Evolutionary conservation across 2,329 filamentous ascomycete species (phyloP).

Genomic region (Colletotrichum gloeosporioides): DNA sequence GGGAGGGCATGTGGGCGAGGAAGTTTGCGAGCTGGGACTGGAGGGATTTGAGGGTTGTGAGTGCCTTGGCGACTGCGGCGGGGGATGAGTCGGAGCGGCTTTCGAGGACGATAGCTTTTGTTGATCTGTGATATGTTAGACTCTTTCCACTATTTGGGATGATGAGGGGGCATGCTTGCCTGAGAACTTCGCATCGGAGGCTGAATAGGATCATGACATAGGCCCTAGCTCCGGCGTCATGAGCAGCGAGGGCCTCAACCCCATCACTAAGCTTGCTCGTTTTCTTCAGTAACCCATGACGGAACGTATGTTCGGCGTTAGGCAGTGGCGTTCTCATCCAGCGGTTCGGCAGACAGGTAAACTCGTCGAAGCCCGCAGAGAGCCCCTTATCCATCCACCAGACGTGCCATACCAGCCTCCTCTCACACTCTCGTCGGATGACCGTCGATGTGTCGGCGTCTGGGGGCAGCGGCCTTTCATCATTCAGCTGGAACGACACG

Average conservation of each 20-base stretch:
- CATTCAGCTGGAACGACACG: constrained; percentile 7
- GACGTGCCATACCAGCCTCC: constrained; percentile 1
- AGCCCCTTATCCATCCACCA: constrained; percentile 13
- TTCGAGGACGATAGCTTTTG: background rate
- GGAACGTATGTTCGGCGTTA: background rate
- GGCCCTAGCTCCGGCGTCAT: background rate
- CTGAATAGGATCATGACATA: background rate
- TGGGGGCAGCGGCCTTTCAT: background rate
- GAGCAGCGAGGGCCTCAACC: background rate
- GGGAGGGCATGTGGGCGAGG: background rate
- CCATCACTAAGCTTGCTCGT: background rate
- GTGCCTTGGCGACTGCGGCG: background rate
- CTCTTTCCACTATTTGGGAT: background rate
- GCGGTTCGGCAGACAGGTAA: background rate
- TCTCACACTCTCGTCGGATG: background rate
- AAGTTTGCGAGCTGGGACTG: background rate
- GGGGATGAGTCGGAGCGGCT: background rate
- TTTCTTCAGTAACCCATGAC: background rate
- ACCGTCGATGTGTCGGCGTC: background rate
- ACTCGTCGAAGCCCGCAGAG: constrained; percentile 5
- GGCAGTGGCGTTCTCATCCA: constrained; percentile 1
- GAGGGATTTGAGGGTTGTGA: background rate
- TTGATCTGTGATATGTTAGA: background rate
- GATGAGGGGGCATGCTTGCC: background rate
- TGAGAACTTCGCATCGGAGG: background rate